A percentile compares a stretch with the other conserved stretches of the same genome.
phyloP scores from a whole-genome alignment of 352 stramenopile genomes.

The Phytophthora boehmeriae region DNA sequence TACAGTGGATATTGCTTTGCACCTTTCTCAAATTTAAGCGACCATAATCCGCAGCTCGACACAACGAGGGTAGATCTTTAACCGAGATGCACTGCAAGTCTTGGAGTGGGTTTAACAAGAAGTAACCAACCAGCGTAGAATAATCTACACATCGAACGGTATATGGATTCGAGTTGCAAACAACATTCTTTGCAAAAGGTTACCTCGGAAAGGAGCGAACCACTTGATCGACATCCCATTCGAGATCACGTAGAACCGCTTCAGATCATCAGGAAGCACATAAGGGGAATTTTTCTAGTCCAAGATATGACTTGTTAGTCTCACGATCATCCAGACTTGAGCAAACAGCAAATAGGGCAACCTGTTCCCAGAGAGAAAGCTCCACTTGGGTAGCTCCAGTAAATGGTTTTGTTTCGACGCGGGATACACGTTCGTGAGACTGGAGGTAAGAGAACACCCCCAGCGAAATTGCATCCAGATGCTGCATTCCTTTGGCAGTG shows the following conservation, averaged over 20 bases:
- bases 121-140: slow-evolving; percentile 64
- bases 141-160: slow-evolving; percentile 33
- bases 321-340: neutral
- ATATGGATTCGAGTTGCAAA: no score
- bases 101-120: slow-evolving; percentile 64
- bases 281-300: slow-evolving; percentile 62
- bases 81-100: slow-evolving; percentile 52
- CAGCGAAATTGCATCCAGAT: slow-evolving; percentile 65
- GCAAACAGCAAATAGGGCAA: slow-evolving; percentile 13
- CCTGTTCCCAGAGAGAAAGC: slow-evolving; percentile 70
- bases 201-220: slow-evolving; percentile 62
- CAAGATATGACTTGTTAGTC: neutral
- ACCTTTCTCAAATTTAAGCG: slow-evolving; percentile 37
- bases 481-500: slow-evolving; percentile 27
- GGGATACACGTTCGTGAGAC: slow-evolving; percentile 55
- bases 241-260: slow-evolving; percentile 66
- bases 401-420: slow-evolving; percentile 59
- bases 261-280: slow-evolving; percentile 65
- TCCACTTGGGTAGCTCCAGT: slow-evolving; percentile 58
- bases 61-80: slow-evolving; percentile 41
- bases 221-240: slow-evolving; percentile 81
- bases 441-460: slow-evolving; percentile 76
- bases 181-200: neutral
- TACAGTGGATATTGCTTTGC: neutral
- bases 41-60: slow-evolving; percentile 46